A percentile compares a stretch with the other conserved stretches of the same genome.
These are phyloP conservation scores for Leccinum sublutescens DNA, from an alignment of 768 basidiomycete species.

Conservation along the genomic window DNA sequence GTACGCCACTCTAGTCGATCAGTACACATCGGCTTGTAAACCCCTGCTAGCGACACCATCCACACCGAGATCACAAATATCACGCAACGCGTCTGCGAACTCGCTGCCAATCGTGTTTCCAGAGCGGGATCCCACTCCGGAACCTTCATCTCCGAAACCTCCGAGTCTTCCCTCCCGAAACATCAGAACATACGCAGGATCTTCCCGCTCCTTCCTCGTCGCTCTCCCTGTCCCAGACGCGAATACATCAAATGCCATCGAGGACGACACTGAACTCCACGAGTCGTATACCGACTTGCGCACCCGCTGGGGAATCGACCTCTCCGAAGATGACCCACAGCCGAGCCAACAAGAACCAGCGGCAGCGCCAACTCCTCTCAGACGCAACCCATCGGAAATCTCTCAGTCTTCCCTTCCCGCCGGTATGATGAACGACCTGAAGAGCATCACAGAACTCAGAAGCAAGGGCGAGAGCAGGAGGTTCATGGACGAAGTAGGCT, in stretches of 20 bases:
- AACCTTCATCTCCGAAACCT: slow-evolving; percentile 28
- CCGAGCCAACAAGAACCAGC: slow-evolving; percentile 20
- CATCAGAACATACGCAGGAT: slow-evolving; percentile 70
- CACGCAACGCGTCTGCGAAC: slow-evolving; percentile 27
- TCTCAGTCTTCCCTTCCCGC: slow-evolving; percentile 43
- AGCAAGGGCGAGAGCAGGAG: slow-evolving; percentile 78
- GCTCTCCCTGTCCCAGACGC: slow-evolving; percentile 45
- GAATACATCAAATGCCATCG: slow-evolving; percentile 32
- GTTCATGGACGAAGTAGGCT: slow-evolving; percentile 83
- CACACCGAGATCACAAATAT: not conserved
- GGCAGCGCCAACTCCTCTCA: slow-evolving; percentile 4
- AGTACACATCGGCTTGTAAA: not conserved
- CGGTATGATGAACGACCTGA: slow-evolving; percentile 70
- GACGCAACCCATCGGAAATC: slow-evolving; percentile 32
- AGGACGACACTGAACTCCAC: slow-evolving; percentile 51
- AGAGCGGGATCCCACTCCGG: slow-evolving; percentile 28
- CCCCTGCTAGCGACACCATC: slow-evolving; percentile 4
- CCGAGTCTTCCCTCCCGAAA: slow-evolving; percentile 29
- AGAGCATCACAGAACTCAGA: slow-evolving; percentile 77
- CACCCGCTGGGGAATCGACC: slow-evolving; percentile 77
- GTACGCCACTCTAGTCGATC: not conserved
- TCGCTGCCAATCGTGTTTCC: slow-evolving; percentile 14
- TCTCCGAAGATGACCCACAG: slow-evolving; percentile 69
- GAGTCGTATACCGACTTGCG: slow-evolving; percentile 78
- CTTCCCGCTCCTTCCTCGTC: slow-evolving; percentile 78